Conservation (phyloP, 495 filamentous ascomycete genomes). For the Penicillium egyptiacum region DNA sequence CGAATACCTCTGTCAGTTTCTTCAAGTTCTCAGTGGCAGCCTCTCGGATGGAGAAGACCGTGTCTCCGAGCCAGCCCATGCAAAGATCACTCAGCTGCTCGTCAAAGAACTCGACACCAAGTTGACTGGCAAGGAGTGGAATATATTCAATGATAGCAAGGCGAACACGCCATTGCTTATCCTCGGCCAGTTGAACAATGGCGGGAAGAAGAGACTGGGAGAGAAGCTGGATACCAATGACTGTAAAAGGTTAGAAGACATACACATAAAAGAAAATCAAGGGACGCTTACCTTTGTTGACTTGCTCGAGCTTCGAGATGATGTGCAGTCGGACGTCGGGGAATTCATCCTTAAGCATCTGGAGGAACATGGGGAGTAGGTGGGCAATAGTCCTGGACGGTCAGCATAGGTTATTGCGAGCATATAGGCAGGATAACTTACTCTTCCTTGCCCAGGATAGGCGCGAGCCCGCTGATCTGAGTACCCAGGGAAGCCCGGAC, state of each 20-base stretch:
- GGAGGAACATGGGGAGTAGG: constrained; percentile 96
- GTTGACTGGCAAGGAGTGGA: constrained; percentile 89
- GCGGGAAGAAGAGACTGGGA: constrained; percentile 95
- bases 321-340: constrained; percentile 97
- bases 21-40: constrained; percentile 95
- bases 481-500: constrained; percentile 93
- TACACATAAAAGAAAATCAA: not conserved
- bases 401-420: not conserved
- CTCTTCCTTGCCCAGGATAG: constrained; percentile 97
- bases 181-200: constrained; percentile 96
- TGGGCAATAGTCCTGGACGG: constrained; percentile 82
- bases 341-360: constrained; percentile 99
- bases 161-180: constrained; percentile 99
- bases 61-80: constrained; percentile 99
- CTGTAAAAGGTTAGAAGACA: constrained; percentile 42
- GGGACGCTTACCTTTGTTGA: constrained; percentile 81
- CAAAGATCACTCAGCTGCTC: constrained; percentile 92
- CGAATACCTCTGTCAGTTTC: constrained; percentile 98
- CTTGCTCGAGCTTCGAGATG: constrained; percentile 95
- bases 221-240: constrained; percentile 95
- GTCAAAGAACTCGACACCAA: constrained; percentile 97
- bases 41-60: constrained; percentile 96
- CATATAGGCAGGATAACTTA: constrained; percentile 50
- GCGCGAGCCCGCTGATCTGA: constrained; percentile 94
- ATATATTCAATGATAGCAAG: constrained; percentile 99